phyloP scores from a whole-genome alignment of 306 rosid genomes.

The Vigna nakashimae region DNA sequence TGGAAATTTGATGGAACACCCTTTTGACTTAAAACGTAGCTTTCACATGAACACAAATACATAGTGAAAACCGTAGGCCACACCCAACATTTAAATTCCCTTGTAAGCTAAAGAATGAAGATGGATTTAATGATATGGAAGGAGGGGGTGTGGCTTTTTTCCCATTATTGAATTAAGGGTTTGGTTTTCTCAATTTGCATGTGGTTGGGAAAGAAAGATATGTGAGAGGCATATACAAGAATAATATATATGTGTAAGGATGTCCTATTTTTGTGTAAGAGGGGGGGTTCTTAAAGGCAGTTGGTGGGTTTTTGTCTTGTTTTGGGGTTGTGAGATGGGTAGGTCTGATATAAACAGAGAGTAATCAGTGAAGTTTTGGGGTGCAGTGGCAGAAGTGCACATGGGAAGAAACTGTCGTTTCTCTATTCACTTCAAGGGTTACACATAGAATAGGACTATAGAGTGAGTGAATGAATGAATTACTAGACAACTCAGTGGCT shows the following conservation, averaged over 20 bases:
- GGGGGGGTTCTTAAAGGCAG: constrained; percentile 47
- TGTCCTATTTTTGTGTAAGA: constrained; percentile 55
- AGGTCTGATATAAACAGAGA: constrained; percentile 56
- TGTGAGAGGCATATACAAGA: neutral
- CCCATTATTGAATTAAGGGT: constrained; percentile 16
- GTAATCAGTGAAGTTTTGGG: constrained; percentile 56
- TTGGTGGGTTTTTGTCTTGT: constrained; percentile 70
- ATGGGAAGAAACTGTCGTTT: constrained; percentile 69
- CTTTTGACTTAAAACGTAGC: constrained; percentile 48
- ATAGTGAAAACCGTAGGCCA: constrained; percentile 43
- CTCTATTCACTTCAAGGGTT: constrained; percentile 39
- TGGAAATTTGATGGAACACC: constrained; percentile 51
- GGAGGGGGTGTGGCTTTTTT: constrained; percentile 5
- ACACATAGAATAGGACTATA: constrained; percentile 45
- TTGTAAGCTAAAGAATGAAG: constrained; percentile 44
- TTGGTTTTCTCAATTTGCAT: constrained; percentile 49
- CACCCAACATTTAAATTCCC: constrained; percentile 53
- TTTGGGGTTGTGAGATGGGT: constrained; percentile 64
- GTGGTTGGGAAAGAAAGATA: constrained; percentile 51
- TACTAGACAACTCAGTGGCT: neutral
- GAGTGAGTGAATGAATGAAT: constrained; percentile 38
- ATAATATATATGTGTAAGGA: neutral
- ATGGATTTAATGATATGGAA: constrained; percentile 48
- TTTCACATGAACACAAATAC: constrained; percentile 32
- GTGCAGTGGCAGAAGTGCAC: constrained; percentile 64